Evolutionary conservation across 176 grass and related monocot species (phyloP).

Genomic region (Bonia amplexicaulis): DNA sequence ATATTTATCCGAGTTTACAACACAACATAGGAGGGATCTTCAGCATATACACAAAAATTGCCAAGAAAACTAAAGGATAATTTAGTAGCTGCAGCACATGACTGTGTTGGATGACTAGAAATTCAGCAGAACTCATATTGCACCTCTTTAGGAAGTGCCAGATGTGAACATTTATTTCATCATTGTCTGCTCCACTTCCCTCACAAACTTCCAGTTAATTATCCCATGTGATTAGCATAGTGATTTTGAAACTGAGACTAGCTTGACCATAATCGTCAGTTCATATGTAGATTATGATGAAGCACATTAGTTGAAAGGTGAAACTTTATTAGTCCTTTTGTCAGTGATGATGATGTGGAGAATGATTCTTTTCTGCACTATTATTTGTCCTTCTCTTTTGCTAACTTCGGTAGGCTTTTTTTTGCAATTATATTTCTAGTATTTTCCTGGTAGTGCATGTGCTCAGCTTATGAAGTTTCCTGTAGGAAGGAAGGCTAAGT

Average conservation of each 20-base stretch:
- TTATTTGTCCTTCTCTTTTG: background rate
- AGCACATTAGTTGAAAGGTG: background rate
- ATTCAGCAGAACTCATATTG: background rate
- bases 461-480: conserved; percentile 19
- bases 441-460: background rate
- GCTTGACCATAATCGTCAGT: background rate
- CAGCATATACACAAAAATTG: background rate
- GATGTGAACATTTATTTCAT: background rate
- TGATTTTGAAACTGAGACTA: background rate
- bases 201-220: background rate
- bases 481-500: conserved; percentile 66
- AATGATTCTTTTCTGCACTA: background rate
- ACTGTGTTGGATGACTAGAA: background rate
- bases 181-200: background rate
- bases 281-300: background rate
- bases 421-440: background rate
- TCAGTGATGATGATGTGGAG: background rate
- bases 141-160: background rate
- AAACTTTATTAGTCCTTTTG: background rate
- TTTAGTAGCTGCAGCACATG: background rate
- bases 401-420: conserved; percentile 8
- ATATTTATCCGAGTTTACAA: background rate
- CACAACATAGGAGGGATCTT: background rate
- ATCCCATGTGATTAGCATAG: background rate
- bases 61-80: background rate